Evolutionary conservation across 2,329 filamentous ascomycete genomes (phyloP), one percentile per base, ranked within the genome.

Genomic region (Aspergillus hortae): DNA sequence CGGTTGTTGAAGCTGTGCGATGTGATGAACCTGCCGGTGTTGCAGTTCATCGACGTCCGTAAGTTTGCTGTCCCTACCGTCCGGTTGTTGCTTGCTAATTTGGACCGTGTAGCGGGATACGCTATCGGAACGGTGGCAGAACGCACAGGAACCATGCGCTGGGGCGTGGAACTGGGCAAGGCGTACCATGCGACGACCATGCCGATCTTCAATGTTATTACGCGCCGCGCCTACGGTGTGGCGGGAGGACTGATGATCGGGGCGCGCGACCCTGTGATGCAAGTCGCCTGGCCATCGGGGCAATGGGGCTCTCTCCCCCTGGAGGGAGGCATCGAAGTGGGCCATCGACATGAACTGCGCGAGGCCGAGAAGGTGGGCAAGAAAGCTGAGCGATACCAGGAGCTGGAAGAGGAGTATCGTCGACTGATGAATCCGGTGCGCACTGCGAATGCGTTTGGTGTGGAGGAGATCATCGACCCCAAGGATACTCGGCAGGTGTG

Each of bases 391-490:
- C 65, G 76, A 40, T 86, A 85, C 56, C 71, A 74, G 38, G 79
- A 84, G 60, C 57, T 87, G 30, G 80, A 85, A 42, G 76, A 80
- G 21, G 81, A 84, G 63, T 86, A 86, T 63, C 68, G 74, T 33
- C 71, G 82, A 19, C 61, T 86, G 56, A 85, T 86, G 80, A 87
- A 85, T 57, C 84, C 83, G 0, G 80, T 86, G 1, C 70, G 83
- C 14, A 85, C 82, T 4, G 83, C 84, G 11, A 85, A 85, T 67
- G 76, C 78, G 10, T 86, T 86, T 66, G 80, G 80, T 0, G 74
- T 86, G 0, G 82, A 86, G 66, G 83, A 86, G 64, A 85, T 86
- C 43, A 80, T 86, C 38, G 83, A 86, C 67, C 83, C 83, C 4
- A 80, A 80, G 30, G 73, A 77, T 52, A 86, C 83, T 3, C 73